A percentile compares a stretch with the other conserved stretches of the same genome.
phyloP scores from a whole-genome alignment of 345 rosid genomes.

The Citrus mangshanensis region DNA sequence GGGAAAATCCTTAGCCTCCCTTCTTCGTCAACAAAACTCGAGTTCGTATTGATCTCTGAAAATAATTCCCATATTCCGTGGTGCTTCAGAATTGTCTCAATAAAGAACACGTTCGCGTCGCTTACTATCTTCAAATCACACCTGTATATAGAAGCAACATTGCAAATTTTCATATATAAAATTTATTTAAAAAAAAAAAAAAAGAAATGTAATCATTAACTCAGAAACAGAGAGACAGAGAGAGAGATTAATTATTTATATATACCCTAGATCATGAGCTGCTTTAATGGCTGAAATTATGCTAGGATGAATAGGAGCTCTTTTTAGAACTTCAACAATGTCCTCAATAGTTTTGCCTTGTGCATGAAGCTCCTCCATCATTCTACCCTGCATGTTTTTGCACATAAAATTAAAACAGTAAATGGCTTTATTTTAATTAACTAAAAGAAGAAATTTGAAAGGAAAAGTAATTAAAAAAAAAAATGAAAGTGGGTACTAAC shows the following conservation, averaged over 20 bases:
- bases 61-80: constrained; percentile 56
- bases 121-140: constrained; percentile 78
- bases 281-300: constrained; percentile 67
- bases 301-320: constrained; percentile 60
- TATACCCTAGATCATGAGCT: constrained; percentile 68
- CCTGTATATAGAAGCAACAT: constrained; percentile 8
- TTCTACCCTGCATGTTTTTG: constrained; percentile 46
- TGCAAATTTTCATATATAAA: too few species aligned
- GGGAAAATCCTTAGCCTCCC: constrained; percentile 63
- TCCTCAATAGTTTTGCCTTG: constrained; percentile 60
- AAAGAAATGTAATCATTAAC: too few species aligned
- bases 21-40: constrained; percentile 51
- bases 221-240: too few species aligned
- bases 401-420: background rate
- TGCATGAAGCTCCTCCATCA: constrained; percentile 70
- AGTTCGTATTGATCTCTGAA: constrained; percentile 75
- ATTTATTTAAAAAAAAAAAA: too few species aligned
- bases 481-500: constrained; percentile 3
- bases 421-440: too few species aligned
- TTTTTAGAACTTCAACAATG: constrained; percentile 49
- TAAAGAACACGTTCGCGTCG: constrained; percentile 70
- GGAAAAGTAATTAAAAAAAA: too few species aligned
- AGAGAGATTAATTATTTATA: background rate
- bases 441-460: too few species aligned
- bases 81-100: constrained; percentile 65